phyloP scores from a whole-genome alignment of 208 protist species.

The Trypanosoma scelopori region DNA sequence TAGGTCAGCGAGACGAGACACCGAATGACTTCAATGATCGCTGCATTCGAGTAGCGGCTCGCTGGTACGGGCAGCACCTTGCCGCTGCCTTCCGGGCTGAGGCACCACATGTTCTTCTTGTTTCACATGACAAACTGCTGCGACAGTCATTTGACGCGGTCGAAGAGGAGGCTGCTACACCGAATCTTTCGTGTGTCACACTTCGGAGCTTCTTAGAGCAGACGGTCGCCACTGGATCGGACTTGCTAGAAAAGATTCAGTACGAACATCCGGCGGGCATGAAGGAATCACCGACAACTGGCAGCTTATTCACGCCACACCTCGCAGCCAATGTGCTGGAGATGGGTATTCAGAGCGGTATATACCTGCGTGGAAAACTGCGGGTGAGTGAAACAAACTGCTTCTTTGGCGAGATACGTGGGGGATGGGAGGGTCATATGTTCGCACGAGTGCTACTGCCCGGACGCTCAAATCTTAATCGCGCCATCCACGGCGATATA shows the following conservation, averaged over 20 bases:
- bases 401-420: constrained; percentile 88
- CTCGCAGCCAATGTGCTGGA: constrained; percentile 44
- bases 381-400: constrained; percentile 78
- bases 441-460: constrained; percentile 81
- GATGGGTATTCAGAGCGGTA: constrained; percentile 58
- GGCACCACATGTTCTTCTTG: constrained; percentile 40
- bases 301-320: constrained; percentile 59
- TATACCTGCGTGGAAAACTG: constrained; percentile 73
- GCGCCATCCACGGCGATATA: constrained; percentile 68
- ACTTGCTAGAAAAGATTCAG: constrained; percentile 85
- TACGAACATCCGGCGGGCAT: constrained; percentile 65
- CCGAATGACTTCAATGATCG: constrained; percentile 91
- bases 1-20: constrained; percentile 63
- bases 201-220: constrained; percentile 64
- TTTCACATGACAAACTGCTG: constrained; percentile 76
- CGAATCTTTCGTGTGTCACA: constrained; percentile 61
- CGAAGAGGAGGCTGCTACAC: constrained; percentile 29
- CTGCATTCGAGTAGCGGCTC: constrained; percentile 74
- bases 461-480: constrained; percentile 82
- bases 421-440: constrained; percentile 72
- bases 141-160: constrained; percentile 24
- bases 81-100: constrained; percentile 35
- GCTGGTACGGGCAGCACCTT: constrained; percentile 88
- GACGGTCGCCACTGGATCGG: constrained; percentile 46
- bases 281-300: constrained; percentile 54